Base-by-base conservation (phyloP, 495 filamentous ascomycete genomes). In the Podospora anserina region DNA sequence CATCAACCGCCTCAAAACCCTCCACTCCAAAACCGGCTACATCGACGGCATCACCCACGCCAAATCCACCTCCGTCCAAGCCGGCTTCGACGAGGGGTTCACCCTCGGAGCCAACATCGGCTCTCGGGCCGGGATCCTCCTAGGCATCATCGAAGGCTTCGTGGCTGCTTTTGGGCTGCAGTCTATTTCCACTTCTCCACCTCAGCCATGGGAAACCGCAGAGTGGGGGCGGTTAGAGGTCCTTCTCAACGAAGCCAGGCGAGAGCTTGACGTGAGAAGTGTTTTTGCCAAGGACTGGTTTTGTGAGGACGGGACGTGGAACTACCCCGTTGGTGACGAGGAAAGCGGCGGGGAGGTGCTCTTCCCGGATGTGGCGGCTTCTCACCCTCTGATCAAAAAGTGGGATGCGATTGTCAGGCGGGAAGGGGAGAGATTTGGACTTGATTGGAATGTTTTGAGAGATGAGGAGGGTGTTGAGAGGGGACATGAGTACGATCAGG, bases 1-100 rank as follows among this genome's bases (percentile, higher is more conserved):
- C 71, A 84, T 93, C 62, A 90, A 90, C n/a, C 86, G 89, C 63
- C 85, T 96, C 16, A 88, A 87, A 68, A 81, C 85, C 56, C 87
- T 87, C 68, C 94, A 97, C 78, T 84, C 86, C 44, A 97, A 89
- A 7, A 88, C 90, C n/a, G 94, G 95, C 62, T 98, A 97, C 79
- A 89, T 94, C 67, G 92, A 94, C 69, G 94, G 95, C 67, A 87
- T 97, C 69, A 82, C 90, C 3, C 72, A 75, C 3, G 90, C 89
- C 20, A 97, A 97, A 77, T 79, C 82, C 16, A 71, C 82, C 61
- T 86, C 85, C 69, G 84, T 96, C 15, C 94, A 98, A 75, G 77
- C 78, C 19, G 94, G 95, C 6, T 97, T 98, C 74, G 95, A 98
- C 76, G 90, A 93, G 65, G 94, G 93, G 0, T 98, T 91, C 68